Evolutionary conservation across 305 asterid genomes (phyloP).

Genomic region (Solanum hybrid): DNA sequence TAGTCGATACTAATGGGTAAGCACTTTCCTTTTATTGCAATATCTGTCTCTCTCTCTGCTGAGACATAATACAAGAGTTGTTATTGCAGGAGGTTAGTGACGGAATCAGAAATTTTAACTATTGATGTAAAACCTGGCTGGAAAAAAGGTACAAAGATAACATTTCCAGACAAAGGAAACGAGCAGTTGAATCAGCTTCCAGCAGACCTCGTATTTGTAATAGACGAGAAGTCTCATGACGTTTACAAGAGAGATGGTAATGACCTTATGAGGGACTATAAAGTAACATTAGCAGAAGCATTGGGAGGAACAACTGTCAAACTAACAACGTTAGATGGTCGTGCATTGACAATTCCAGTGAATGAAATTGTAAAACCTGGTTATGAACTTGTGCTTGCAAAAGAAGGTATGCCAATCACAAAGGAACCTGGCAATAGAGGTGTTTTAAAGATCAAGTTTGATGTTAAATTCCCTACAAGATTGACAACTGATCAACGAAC

Average conservation of each 20-base stretch:
- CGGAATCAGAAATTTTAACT: constrained; percentile 55
- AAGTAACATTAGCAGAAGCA: constrained; percentile 59
- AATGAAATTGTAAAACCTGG: constrained; percentile 53
- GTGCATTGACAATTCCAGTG: constrained; percentile 46
- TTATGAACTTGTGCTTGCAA: constrained; percentile 45
- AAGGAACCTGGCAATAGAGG: constrained; percentile 51
- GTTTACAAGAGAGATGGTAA: constrained; percentile 60
- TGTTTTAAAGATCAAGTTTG: constrained; percentile 59
- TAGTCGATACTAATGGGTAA: constrained; percentile 53
- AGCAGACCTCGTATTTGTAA: constrained; percentile 76
- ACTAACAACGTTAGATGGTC: constrained; percentile 44
- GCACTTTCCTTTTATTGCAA: neutral
- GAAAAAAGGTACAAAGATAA: constrained; percentile 87
- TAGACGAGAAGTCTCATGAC: constrained; percentile 77
- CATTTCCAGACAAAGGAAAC: constrained; percentile 86
- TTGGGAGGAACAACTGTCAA: constrained; percentile 51
- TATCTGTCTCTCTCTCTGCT: neutral
- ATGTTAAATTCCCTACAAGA: constrained; percentile 54
- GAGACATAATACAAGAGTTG: neutral
- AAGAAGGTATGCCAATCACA: constrained; percentile 74
- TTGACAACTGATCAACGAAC: constrained; percentile 61
- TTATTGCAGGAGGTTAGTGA: constrained; percentile 33
- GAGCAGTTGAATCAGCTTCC: constrained; percentile 76
- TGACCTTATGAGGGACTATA: constrained; percentile 39
- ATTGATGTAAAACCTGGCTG: constrained; percentile 90